Evolutionary conservation across 176 grass and related monocot species (phyloP).

Genomic region (Lolium perenne): DNA sequence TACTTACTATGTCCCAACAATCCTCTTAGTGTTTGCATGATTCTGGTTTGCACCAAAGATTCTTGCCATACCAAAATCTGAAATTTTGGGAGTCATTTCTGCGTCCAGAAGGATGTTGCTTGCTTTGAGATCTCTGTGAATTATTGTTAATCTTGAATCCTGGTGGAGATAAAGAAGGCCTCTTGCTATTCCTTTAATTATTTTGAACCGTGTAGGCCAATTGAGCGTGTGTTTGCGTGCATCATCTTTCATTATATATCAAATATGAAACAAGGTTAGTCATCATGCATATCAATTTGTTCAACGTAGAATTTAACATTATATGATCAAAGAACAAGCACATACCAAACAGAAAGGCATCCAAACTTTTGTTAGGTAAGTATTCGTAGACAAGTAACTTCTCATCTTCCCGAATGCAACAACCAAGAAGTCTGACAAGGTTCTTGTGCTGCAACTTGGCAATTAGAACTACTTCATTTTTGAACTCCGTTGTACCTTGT

Average conservation of each 20-base stretch:
- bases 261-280: not conserved
- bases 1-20: slow-evolving; percentile 62
- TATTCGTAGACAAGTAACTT: slow-evolving; percentile 49
- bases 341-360: slow-evolving; percentile 42
- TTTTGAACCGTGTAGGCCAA: slow-evolving; percentile 46
- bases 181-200: slow-evolving; percentile 50
- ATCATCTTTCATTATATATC: slow-evolving; percentile 12
- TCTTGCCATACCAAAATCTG: slow-evolving; percentile 63
- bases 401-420: slow-evolving; percentile 42
- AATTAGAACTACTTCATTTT: slow-evolving; percentile 31
- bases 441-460: slow-evolving; percentile 42
- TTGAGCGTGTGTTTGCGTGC: slow-evolving; percentile 24
- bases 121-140: slow-evolving; percentile 52
- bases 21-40: slow-evolving; percentile 42
- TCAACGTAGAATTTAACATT: not conserved
- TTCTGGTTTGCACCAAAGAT: slow-evolving; percentile 41
- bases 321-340: not conserved
- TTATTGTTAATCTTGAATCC: slow-evolving; percentile 61
- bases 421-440: slow-evolving; percentile 43
- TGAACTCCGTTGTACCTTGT: slow-evolving; percentile 24
- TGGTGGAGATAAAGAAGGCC: slow-evolving; percentile 68
- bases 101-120: slow-evolving; percentile 58
- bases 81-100: slow-evolving; percentile 56
- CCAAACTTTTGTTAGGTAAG: slow-evolving; percentile 44
- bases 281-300: slow-evolving; percentile 5